phyloP scores from a whole-genome alignment of 192 early-diverging fungal genomes.

The Piromyces sp. region DNA sequence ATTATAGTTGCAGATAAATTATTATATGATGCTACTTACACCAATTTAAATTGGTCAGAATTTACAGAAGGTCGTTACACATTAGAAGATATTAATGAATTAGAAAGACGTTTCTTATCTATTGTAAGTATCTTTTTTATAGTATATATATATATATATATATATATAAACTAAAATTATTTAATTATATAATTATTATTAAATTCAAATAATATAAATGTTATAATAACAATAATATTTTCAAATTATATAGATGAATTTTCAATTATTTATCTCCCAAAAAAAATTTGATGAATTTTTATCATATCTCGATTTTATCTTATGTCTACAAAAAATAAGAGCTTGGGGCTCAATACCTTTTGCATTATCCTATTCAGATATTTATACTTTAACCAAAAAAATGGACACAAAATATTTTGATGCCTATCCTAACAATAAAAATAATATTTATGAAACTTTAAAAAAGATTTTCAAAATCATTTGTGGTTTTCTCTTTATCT shows the following conservation, averaged over 20 bases:
- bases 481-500: neutral
- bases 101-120: neutral
- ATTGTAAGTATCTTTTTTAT: neutral
- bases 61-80: constrained; percentile 6
- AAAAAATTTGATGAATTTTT: neutral
- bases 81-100: constrained; percentile 5
- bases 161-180: too few relatives aligned
- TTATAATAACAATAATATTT: too few relatives aligned
- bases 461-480: neutral
- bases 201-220: too few relatives aligned
- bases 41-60: constrained; percentile 6
- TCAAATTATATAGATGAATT: neutral
- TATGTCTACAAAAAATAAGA: neutral
- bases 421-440: neutral
- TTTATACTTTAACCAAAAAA: neutral
- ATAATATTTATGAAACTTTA: neutral
- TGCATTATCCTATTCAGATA: neutral
- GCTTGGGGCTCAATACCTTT: neutral
- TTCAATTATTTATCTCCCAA: neutral
- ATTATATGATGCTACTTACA: constrained; percentile 10
- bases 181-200: too few relatives aligned
- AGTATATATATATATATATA: too few relatives aligned
- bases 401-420: neutral
- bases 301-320: neutral
- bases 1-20: constrained; percentile 12